Percentiles rank a stretch among this genome's conserved stretches.
Evolutionary conservation across 345 rosid species (phyloP).

Genomic region (Murraya paniculata): DNA sequence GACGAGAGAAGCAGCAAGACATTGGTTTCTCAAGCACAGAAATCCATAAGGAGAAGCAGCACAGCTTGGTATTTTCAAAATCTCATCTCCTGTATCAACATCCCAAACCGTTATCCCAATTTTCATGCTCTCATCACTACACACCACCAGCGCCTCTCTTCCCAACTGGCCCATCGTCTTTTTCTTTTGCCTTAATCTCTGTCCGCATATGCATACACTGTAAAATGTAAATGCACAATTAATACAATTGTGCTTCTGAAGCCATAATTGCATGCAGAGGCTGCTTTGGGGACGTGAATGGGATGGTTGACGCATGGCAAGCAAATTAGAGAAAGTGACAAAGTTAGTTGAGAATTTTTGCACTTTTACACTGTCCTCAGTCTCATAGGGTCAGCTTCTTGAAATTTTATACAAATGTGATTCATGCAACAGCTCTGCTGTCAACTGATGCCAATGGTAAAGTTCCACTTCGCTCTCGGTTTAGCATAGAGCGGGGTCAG

Average conservation of each 20-base stretch:
- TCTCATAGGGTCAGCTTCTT: not conserved
- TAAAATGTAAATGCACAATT: not conserved
- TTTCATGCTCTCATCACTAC: slow-evolving; percentile 40
- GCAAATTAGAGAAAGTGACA: slow-evolving; percentile 20
- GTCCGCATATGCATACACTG: too few relatives aligned
- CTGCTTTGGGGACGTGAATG: not conserved
- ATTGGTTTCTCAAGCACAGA: slow-evolving; percentile 29
- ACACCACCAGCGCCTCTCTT: slow-evolving; percentile 40
- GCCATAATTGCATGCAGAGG: slow-evolving; percentile 5
- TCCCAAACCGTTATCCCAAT: slow-evolving; percentile 39
- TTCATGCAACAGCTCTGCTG: slow-evolving; percentile 1
- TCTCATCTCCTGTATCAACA: slow-evolving; percentile 37
- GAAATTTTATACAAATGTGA: not conserved
- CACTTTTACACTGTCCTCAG: not conserved
- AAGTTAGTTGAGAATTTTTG: slow-evolving; percentile 18
- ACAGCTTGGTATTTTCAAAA: slow-evolving; percentile 44
- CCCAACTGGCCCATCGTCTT: slow-evolving; percentile 13
- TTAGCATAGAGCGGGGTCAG: too few relatives aligned
- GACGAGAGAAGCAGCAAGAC: slow-evolving; percentile 47
- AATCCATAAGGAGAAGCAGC: slow-evolving; percentile 49
- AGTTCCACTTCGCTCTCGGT: not conserved
- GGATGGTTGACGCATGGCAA: slow-evolving; percentile 19
- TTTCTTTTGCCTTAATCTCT: not conserved
- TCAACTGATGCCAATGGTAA: not conserved
- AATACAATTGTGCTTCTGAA: not conserved